Base-by-base conservation (phyloP, 305 asterid species). In the Solanum hybrid region DNA sequence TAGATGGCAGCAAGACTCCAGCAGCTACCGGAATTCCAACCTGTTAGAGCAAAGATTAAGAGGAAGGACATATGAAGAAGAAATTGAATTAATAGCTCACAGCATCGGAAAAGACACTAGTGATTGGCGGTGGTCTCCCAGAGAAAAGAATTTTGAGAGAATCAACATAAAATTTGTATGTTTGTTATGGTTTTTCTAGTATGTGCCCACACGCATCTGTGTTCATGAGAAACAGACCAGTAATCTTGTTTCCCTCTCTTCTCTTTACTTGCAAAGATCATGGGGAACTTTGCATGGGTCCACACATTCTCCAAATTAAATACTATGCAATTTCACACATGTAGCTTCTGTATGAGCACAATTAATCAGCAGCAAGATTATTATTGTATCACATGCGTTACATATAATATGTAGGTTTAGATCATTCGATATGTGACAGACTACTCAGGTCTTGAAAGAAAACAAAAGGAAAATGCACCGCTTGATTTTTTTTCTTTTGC, bases 21-120 rank as follows among this genome's bases (percentile, higher is more conserved):
- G 99, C 98, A 86, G 99, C 99, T 85, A 97, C 96, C 66, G 99
- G 99, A 90, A 97, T 94, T 90, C 99, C 99, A 19, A 97, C 93
- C 99, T 97, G 96, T 40, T 85, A 85, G 19, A 69, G 15, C 27
- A 42, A 35, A 84, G 56, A 66, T 19, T 27, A 72, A 69, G 36
- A 36, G 75, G 42, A 84, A 66, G 29, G 81, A 80, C 88, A n/a
- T 73, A 56, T 12, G 34, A 56, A 19, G 85, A 29, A 77, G 8
- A 22, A 84, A 11, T 40, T n/a, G 73, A 31, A 27, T 7, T 15
- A 60, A 81, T 45, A 73, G n/a, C 86, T 82, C 76, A 75, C 40
- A 88, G 85, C 85, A 71, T 77, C 27, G 27, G 45, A 19, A 77
- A 77, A 78, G 84, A 78, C 51, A 34, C 19, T 19, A 78, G 51